Conservation (phyloP, 2,329 filamentous ascomycete genomes). For the Fusarium nanum region DNA sequence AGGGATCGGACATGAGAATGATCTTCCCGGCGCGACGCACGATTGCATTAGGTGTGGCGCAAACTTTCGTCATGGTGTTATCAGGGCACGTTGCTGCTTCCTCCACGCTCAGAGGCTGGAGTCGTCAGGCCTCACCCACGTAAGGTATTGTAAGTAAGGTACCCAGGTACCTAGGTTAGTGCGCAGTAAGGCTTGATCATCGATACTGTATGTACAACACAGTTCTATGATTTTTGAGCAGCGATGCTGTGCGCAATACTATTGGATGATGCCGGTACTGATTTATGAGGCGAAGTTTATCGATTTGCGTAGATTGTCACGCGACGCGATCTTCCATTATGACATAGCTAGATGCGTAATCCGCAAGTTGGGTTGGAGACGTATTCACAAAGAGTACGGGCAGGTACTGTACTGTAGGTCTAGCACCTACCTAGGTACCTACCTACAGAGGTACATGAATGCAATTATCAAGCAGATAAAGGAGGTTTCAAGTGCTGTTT, state of each 20-base stretch:
- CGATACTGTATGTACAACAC: slow-evolving; percentile 10
- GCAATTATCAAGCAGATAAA: not conserved
- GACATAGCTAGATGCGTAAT: not conserved
- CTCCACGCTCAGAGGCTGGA: slow-evolving; percentile 36
- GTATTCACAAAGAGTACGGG: not conserved
- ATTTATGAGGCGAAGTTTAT: slow-evolving; percentile 18
- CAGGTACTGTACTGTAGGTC: not conserved
- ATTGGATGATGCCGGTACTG: not conserved
- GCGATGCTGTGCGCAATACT: slow-evolving; percentile 14
- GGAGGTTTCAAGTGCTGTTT: not conserved
- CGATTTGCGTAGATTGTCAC: slow-evolving; percentile 18
- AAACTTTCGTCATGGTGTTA: slow-evolving; percentile 36
- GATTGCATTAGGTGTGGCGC: slow-evolving; percentile 32
- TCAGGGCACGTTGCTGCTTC: slow-evolving; percentile 34
- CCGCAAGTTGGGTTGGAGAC: not conserved
- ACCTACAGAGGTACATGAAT: not conserved
- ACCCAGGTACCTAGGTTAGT: not conserved
- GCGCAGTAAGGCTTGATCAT: not conserved
- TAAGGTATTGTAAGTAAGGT: not conserved
- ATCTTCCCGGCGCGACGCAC: slow-evolving; percentile 24
- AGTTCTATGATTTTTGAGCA: slow-evolving; percentile 3
- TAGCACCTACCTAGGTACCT: not conserved
- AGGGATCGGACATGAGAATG: slow-evolving; percentile 20
- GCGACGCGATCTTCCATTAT: slow-evolving; percentile 3
- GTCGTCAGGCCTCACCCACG: slow-evolving; percentile 21